Base-by-base conservation (phyloP, 2,329 filamentous ascomycete species). In the Lecanicillium sp. region DNA sequence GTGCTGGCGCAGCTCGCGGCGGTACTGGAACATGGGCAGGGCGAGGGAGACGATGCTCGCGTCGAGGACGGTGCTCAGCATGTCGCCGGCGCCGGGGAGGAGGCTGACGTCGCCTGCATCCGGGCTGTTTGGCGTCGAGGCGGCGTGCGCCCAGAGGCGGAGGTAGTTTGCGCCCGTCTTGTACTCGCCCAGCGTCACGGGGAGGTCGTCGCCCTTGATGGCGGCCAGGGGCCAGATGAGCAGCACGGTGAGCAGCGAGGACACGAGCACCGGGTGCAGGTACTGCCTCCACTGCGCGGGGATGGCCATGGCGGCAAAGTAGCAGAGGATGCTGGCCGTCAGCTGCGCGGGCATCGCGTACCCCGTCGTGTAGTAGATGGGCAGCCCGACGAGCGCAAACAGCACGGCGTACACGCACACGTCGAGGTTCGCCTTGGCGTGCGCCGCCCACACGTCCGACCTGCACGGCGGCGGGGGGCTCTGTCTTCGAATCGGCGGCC, bases 11-110 rank as follows among this genome's bases (percentile, higher is more conserved):
- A 80, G 63, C 57, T 79, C 74, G 29, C 67, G 62, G 3, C 74
- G 68, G 56, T 78, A 78, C 40, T 71, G 68, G 52, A 72, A 79
- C 72, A 79, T 79, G 1, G 76, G 74, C 14, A 80, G 56, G 3
- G 75, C 74, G 3, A 80, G 65, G 2, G 72, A 65, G 0, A 79
- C 71, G 45, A 80, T 79, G 44, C 65, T 66, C 6, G 72, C 74
- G 48, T 80, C 75, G 3, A 80, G 64, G 5, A 71, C 54, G 30
- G 66, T 72, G 44, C 63, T 58, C 43, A 79, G 68, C 17, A 79
- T 50, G 46, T 80, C 74, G 15, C 72, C 76, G 0, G 76, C 74
- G 7, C 76, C 76, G 0, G 74, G 72, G 15, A 54, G 42, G 13
- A 31, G 40, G 22, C 40, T 19, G 29, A 50, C 18, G 7, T 25